Conservation (phyloP, 805 yeast species). For the Ogataea neopini region DNA sequence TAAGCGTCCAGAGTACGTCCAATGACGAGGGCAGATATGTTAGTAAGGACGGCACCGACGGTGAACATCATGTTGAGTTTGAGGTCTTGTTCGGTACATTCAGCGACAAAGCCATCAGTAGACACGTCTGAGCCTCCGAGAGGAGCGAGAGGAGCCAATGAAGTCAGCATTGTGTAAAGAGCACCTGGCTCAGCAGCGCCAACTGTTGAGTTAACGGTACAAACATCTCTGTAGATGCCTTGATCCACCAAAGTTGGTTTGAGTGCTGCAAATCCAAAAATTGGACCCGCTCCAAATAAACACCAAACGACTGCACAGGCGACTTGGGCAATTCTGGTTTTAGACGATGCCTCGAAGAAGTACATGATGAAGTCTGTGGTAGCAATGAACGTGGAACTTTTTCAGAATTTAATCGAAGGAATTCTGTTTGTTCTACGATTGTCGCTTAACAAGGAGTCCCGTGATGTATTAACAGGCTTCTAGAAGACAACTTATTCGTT, state of each 20-base stretch:
- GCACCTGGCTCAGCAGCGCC: constrained; percentile 8
- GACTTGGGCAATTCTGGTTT: constrained; percentile 42
- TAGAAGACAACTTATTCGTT: no score
- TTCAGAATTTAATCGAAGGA: background rate
- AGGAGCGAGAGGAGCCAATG: constrained; percentile 1
- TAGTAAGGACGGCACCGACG: constrained; percentile 56
- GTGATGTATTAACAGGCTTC: background rate
- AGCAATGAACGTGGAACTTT: background rate
- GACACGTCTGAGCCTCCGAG: constrained; percentile 12
- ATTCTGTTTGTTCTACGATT: no score
- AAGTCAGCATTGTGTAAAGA: constrained; percentile 7
- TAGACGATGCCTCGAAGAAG: constrained; percentile 33
- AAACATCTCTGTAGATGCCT: constrained; percentile 45
- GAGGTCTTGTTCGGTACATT: constrained; percentile 54
- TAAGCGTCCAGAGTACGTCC: constrained; percentile 50
- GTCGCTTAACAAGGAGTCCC: background rate
- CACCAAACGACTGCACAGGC: constrained; percentile 56
- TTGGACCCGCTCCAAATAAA: constrained; percentile 56
- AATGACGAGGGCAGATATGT: constrained; percentile 52
- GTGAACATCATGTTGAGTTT: constrained; percentile 60
- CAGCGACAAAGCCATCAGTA: constrained; percentile 36
- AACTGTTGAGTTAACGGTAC: constrained; percentile 32
- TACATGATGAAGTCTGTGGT: constrained; percentile 25
- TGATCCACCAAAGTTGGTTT: constrained; percentile 53
- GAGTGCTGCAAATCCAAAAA: constrained; percentile 61